Conservation (phyloP, 805 yeast species). For the Candida bentonensis region DNA sequence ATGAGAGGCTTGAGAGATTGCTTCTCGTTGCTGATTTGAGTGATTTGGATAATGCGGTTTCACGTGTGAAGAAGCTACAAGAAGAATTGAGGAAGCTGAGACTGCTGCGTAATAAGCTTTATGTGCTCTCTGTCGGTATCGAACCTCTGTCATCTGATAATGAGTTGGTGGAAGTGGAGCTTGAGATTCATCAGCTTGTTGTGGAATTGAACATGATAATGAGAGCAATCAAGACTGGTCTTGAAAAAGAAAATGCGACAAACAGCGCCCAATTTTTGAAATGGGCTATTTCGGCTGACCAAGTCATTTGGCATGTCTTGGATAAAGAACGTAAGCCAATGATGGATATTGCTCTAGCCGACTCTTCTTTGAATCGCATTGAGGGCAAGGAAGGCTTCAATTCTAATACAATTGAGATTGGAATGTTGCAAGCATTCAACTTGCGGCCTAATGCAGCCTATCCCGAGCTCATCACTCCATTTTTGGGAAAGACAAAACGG, state of each 20-base stretch:
- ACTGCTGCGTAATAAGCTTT: conserved; percentile 31
- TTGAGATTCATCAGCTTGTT: conserved; percentile 16
- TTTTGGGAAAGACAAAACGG: conserved; percentile 14
- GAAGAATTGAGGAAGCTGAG: conserved; percentile 29
- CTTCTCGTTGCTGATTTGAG: conserved; percentile 57
- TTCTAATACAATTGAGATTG: conserved; percentile 42
- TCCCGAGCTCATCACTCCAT: conserved; percentile 59
- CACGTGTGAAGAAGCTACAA: conserved; percentile 37
- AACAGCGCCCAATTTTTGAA: conserved; percentile 20
- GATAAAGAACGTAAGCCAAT: conserved; percentile 48
- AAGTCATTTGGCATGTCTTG: conserved; percentile 56
- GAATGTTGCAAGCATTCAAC: conserved; percentile 56
- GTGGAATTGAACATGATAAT: conserved; percentile 21
- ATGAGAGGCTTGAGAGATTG: conserved; percentile 50
- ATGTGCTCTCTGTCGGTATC: conserved; percentile 33
- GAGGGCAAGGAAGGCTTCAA: conserved; percentile 57
- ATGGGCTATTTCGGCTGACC: conserved; percentile 53
- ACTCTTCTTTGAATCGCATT: conserved; percentile 44
- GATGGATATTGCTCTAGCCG: conserved; percentile 53
- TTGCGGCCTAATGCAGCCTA: conserved; percentile 41
- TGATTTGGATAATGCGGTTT: conserved; percentile 36
- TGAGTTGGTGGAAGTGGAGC: conserved; percentile 17
- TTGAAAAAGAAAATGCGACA: conserved; percentile 17
- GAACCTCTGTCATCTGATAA: conserved; percentile 23
- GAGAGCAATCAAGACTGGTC: conserved; percentile 21